phyloP scores from a whole-genome alignment of 2,329 filamentous ascomycete genomes.

The Coccinonectria pachysandricola region DNA sequence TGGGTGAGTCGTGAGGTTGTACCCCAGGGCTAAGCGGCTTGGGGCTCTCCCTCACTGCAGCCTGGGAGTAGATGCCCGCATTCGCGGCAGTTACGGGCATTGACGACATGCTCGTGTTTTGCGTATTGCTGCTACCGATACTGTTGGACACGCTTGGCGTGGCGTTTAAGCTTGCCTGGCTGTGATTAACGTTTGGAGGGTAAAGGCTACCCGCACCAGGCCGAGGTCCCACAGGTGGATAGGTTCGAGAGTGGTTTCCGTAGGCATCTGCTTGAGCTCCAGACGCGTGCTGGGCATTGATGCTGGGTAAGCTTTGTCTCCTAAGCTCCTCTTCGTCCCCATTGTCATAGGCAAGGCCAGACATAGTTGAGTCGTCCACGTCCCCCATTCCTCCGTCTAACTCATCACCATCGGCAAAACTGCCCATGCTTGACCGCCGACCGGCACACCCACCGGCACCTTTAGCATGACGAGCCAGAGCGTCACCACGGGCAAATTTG shows the following conservation, averaged over 20 bases:
- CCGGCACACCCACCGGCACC: conserved; percentile 93
- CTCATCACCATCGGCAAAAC: conserved; percentile 72
- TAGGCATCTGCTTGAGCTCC: conserved; percentile 37
- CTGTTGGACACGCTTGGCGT: conserved; percentile 40
- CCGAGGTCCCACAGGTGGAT: conserved; percentile 56
- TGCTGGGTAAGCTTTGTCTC: conserved; percentile 61
- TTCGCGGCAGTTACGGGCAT: conserved; percentile 35
- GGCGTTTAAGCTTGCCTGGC: conserved; percentile 42
- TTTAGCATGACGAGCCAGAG: conserved; percentile 88
- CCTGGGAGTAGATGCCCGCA: conserved; percentile 58
- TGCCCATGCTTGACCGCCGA: conserved; percentile 73
- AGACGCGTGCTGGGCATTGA: conserved; percentile 61
- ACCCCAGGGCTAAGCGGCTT: conserved; percentile 67
- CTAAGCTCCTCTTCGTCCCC: conserved; percentile 54
- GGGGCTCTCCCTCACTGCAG: conserved; percentile 73
- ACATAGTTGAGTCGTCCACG: conserved; percentile 47
- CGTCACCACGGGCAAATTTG: conserved; percentile 91
- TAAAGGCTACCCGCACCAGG: conserved; percentile 46
- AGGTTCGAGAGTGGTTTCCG: conserved; percentile 62
- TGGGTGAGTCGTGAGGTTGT: conserved; percentile 40
- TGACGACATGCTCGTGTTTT: conserved; percentile 40
- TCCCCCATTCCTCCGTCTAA: conserved; percentile 41
- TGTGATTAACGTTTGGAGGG: conserved; percentile 49
- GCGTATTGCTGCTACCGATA: conserved; percentile 32
- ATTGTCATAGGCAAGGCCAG: conserved; percentile 45